Evolutionary conservation across 1,284 basidiomycete genomes (phyloP).

Genomic region (Coriolopsis trogii): DNA sequence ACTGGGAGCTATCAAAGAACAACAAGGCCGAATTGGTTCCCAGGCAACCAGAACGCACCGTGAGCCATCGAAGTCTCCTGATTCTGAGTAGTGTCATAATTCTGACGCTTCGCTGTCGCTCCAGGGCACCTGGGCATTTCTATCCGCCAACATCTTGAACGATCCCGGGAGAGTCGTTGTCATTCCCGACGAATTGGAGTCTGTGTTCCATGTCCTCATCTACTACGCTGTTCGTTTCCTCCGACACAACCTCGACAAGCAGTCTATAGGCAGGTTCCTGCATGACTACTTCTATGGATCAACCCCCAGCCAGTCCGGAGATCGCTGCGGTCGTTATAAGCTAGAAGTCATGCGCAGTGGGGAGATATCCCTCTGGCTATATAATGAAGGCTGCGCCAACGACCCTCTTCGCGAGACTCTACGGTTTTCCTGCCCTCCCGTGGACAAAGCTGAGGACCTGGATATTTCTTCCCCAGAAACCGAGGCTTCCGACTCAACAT

Average conservation of each 20-base stretch:
- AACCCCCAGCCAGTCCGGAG: no score
- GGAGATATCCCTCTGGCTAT: no score
- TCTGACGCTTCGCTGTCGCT: neutral
- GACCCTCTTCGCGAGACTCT: no score
- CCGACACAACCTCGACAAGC: neutral
- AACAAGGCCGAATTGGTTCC: neutral
- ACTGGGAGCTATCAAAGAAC: constrained; percentile 6
- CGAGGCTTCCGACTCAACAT: no score
- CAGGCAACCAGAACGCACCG: neutral
- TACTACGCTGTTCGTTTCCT: constrained; percentile 3
- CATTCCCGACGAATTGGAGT: constrained; percentile 6
- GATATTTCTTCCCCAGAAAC: no score
- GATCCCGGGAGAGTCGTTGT: neutral
- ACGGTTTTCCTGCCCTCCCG: no score
- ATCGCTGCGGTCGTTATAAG: no score
- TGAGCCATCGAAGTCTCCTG: no score
- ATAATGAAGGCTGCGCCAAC: no score
- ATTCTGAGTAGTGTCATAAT: neutral
- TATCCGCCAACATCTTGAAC: neutral
- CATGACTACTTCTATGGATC: neutral
- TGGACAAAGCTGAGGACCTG: no score
- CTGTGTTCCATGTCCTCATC: constrained; percentile 6
- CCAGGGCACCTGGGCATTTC: constrained; percentile 7
- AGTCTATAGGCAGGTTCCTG: neutral
- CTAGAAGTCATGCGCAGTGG: no score